Percentiles rank a stretch among this genome's conserved stretches.
Evolutionary conservation across 305 asterid species (phyloP).

Genomic region (Nicotiana rustica): DNA sequence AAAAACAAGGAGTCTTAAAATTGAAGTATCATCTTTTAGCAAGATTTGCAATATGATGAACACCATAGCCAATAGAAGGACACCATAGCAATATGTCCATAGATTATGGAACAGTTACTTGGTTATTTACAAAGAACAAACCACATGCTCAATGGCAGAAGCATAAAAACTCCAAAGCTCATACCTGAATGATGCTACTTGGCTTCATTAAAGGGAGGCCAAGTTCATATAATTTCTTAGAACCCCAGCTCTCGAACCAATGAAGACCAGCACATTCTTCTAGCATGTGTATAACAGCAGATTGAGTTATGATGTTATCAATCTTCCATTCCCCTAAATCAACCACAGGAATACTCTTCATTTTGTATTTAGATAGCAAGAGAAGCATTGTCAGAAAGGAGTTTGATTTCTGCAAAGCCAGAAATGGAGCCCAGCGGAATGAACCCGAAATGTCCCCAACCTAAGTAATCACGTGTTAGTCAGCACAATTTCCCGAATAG

Average conservation of each 20-base stretch:
- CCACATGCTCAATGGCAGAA: neutral
- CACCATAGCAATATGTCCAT: neutral
- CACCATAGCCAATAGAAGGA: neutral
- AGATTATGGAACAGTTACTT: neutral
- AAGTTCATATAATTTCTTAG: constrained; percentile 77
- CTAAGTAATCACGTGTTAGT: constrained; percentile 50
- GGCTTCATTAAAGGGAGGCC: constrained; percentile 87
- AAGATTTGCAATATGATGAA: neutral
- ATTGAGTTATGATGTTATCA: constrained; percentile 85
- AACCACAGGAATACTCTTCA: constrained; percentile 95
- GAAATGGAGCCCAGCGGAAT: constrained; percentile 99
- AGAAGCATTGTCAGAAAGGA: constrained; percentile 96
- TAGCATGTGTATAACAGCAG: constrained; percentile 97
- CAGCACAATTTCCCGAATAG: neutral
- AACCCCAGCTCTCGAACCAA: constrained; percentile 99
- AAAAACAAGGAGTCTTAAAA: neutral
- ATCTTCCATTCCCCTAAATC: constrained; percentile 84
- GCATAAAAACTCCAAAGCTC: neutral
- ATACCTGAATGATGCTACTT: constrained; percentile 72
- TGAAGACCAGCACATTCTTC: constrained; percentile 94
- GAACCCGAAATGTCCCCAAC: constrained; percentile 93
- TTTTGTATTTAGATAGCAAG: constrained; percentile 86
- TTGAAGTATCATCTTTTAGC: neutral
- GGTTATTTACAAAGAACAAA: neutral
- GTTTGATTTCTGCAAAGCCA: constrained; percentile 89